Conservation (phyloP, 192 early-diverging fungal genomes). For the Coemansia sp. region DNA sequence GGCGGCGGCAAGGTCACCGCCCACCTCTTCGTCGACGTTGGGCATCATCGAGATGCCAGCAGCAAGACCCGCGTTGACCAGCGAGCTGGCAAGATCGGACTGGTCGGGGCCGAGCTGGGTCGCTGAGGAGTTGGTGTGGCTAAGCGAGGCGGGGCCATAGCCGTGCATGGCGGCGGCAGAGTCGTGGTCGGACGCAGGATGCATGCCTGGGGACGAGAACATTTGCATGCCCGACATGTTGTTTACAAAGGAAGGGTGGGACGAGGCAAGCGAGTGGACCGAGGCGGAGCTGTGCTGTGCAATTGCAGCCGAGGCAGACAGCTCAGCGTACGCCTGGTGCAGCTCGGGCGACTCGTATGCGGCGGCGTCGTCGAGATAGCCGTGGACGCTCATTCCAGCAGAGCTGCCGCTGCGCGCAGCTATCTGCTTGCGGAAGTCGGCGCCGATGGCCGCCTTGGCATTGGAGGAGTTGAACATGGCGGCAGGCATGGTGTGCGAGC, state of each 20-base stretch:
- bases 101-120: background rate
- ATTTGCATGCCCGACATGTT: conserved; percentile 3
- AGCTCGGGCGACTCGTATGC: conserved; percentile 22
- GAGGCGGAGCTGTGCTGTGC: conserved; percentile 8
- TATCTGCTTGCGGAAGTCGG: conserved; percentile 40
- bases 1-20: conserved; percentile 8
- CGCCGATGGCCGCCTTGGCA: conserved; percentile 11
- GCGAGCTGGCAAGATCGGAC: conserved; percentile 15
- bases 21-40: background rate
- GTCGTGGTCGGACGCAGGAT: conserved; percentile 3
- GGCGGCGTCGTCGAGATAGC: conserved; percentile 19
- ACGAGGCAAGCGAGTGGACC: conserved; percentile 15
- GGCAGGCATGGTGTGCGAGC: conserved; percentile 37
- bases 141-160: conserved; percentile 2
- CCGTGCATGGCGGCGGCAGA: background rate
- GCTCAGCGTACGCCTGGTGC: conserved; percentile 20
- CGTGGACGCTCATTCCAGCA: background rate
- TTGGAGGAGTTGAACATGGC: conserved; percentile 11
- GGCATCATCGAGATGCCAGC: background rate
- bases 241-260: background rate
- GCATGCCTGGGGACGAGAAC: conserved; percentile 11
- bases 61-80: conserved; percentile 14
- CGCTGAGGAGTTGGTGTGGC: no score
- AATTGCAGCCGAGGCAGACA: background rate
- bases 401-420: conserved; percentile 11